Evolutionary conservation across 2,329 filamentous ascomycete species (phyloP), one percentile per base, ranked within the genome.

Genomic region (Mycosphaerelloides madeirae): DNA sequence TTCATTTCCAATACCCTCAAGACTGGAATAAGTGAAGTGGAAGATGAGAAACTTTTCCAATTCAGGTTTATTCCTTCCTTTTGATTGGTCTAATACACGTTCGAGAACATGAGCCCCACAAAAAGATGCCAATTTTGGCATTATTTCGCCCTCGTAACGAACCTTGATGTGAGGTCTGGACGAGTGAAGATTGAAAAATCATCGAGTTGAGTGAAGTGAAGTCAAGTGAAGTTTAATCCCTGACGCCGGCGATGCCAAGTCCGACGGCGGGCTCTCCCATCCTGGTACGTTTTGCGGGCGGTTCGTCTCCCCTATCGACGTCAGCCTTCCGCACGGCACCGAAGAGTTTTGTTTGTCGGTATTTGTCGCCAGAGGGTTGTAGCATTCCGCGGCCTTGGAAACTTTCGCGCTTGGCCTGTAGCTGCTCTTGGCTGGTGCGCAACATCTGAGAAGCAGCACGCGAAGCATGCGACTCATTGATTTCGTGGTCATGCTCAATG

Each of bases 391-490:
- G 52, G 58, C 68, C 55, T 65, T 70, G 46, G 65, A 68, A 55
- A 63, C 58, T 67, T 9, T 51, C 47, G 12, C 55, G 59, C 44
- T 64, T 59, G 32, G 61, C 57, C 36, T 60, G 53, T 56, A 61
- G 66, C 54, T 68, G 55, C 36, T 70, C 62, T 39, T 74, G 68
- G 55, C 74, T 69, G 29, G 79, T 75, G 13, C 59, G 41, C 20
- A 65, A 46, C 60, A 61, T 60, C 84, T 82, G 50, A 87, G 83
- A 82, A 2, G 88, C 87, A 34, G 81, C 80, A 52, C 86, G 84
- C 58, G 84, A 90, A 7, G 87, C 87, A 58, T 87, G 85, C 45
- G 84, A 88, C 57, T 84, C 84, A 28, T 75, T 77, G 0, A 89
- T 67, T 32, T 83, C 78, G 49, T 83, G 76, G 35, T 69, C 50